Evolutionary conservation across 768 basidiomycete species (phyloP).

Genomic region (Xerocomellus chrysenteron): DNA sequence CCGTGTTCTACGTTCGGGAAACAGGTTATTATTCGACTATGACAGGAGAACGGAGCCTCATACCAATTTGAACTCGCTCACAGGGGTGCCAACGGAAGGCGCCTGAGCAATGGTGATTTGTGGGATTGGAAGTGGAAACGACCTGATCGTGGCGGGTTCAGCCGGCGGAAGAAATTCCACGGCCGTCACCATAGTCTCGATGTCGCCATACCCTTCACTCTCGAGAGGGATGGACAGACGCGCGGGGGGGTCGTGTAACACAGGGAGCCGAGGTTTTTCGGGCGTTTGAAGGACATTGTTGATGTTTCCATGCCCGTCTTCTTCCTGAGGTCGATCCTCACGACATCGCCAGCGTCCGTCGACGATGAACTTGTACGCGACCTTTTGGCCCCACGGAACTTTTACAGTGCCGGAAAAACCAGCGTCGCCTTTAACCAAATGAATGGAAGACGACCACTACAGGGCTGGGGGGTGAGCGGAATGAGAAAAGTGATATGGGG

Average conservation of each 20-base stretch:
- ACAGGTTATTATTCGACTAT: background rate
- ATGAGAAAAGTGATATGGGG: background rate
- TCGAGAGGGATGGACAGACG: slow-evolving; percentile 17
- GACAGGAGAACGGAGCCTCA: background rate
- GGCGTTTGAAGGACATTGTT: slow-evolving; percentile 69
- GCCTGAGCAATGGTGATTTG: slow-evolving; percentile 15
- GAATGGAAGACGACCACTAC: slow-evolving; percentile 62
- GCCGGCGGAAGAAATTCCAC: slow-evolving; percentile 17
- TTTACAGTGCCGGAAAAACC: slow-evolving; percentile 56
- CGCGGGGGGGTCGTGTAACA: background rate
- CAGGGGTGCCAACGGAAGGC: slow-evolving; percentile 37
- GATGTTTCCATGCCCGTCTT: slow-evolving; percentile 59
- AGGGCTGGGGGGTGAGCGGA: slow-evolving; percentile 1
- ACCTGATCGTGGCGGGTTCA: slow-evolving; percentile 7
- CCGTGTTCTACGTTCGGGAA: slow-evolving; percentile 18
- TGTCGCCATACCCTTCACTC: slow-evolving; percentile 8
- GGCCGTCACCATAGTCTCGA: slow-evolving; percentile 28
- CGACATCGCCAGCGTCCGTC: slow-evolving; percentile 65
- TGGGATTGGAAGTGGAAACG: slow-evolving; percentile 16
- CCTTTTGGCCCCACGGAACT: slow-evolving; percentile 62
- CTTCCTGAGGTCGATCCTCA: slow-evolving; percentile 56
- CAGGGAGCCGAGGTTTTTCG: slow-evolving; percentile 34
- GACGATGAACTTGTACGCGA: slow-evolving; percentile 78
- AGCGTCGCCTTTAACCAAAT: slow-evolving; percentile 48
- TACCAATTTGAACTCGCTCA: slow-evolving; percentile 21